Evolutionary conservation across 2,329 filamentous ascomycete genomes (phyloP).

Genomic region (Myotisia sp.): DNA sequence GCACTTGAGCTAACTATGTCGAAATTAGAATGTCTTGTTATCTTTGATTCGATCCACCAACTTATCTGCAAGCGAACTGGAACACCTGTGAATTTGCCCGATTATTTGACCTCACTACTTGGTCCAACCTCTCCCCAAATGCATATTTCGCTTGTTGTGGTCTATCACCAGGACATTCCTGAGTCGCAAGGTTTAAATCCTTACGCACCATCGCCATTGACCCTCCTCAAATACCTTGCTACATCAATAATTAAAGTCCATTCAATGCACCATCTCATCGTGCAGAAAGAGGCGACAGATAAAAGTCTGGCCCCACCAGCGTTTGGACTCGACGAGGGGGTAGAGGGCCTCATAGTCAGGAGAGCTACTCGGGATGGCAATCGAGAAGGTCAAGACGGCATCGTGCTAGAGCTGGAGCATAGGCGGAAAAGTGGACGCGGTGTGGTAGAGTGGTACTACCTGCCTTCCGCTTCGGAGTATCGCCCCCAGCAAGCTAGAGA

Average conservation of each 20-base stretch:
- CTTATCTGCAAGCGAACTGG: constrained; percentile 31
- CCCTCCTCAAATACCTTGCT: constrained; percentile 67
- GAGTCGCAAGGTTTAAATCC: constrained; percentile 25
- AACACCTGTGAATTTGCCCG: constrained; percentile 43
- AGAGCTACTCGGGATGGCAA: constrained; percentile 30
- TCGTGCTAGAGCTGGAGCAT: constrained; percentile 76
- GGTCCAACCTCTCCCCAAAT: constrained; percentile 33
- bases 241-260: constrained; percentile 67
- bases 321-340: constrained; percentile 63
- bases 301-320: constrained; percentile 60
- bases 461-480: constrained; percentile 36
- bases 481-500: constrained; percentile 36
- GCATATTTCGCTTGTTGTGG: constrained; percentile 55
- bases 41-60: constrained; percentile 67
- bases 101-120: constrained; percentile 57
- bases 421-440: constrained; percentile 67
- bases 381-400: constrained; percentile 37
- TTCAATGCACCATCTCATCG: constrained; percentile 59
- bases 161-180: constrained; percentile 73
- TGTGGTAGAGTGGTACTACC: constrained; percentile 54
- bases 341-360: constrained; percentile 65
- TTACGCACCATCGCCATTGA: constrained; percentile 52
- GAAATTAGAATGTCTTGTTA: constrained; percentile 50
- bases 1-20: constrained; percentile 1
- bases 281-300: constrained; percentile 59